Percentiles rank a stretch among this genome's conserved stretches.
phyloP scores from a whole-genome alignment of 1,284 basidiomycete genomes.

The Austropuccinia psidii region DNA sequence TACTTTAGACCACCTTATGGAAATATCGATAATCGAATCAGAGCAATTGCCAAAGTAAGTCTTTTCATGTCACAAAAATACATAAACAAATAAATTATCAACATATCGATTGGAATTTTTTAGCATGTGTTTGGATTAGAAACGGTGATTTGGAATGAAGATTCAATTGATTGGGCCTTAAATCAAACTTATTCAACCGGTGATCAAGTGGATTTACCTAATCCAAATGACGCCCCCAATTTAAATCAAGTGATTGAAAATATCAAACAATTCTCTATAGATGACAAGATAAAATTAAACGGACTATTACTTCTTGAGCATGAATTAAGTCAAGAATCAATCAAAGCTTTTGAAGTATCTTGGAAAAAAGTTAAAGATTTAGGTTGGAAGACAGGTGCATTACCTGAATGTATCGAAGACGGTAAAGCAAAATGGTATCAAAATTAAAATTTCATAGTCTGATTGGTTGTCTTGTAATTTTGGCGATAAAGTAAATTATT shows the following conservation, averaged over 20 bases:
- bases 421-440: constrained; percentile 23
- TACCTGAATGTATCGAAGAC: constrained; percentile 10
- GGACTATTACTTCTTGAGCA: constrained; percentile 19
- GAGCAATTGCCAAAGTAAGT: constrained; percentile 31
- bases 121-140: constrained; percentile 34
- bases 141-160: constrained; percentile 35
- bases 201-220: constrained; percentile 17
- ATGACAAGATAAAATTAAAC: neutral
- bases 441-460: no score
- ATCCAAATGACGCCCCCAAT: neutral
- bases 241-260: neutral
- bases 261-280: neutral
- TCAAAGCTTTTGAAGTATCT: constrained; percentile 10
- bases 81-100: neutral
- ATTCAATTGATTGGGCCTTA: constrained; percentile 30
- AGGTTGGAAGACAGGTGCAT: neutral
- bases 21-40: constrained; percentile 32
- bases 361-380: neutral
- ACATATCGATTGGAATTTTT: neutral
- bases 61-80: neutral
- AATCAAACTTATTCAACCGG: constrained; percentile 33
- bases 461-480: no score
- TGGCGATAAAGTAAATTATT: no score
- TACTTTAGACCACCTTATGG: constrained; percentile 32
- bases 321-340: constrained; percentile 23